Conservation (phyloP, 2,329 filamentous ascomycete genomes). For the Diaporthe caulivora region DNA sequence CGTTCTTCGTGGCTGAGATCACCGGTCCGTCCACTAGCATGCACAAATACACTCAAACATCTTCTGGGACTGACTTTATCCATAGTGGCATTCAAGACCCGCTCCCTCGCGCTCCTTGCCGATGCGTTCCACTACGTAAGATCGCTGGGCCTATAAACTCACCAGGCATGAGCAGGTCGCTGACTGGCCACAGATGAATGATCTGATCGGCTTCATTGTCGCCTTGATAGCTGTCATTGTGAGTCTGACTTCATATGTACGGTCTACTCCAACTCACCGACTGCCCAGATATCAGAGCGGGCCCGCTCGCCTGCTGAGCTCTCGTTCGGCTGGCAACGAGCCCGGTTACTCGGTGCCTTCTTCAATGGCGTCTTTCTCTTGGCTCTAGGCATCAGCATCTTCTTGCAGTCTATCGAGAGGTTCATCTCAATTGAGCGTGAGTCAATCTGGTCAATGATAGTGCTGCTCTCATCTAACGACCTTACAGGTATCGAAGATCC, state of each 20-base stretch:
- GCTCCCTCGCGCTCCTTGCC: slow-evolving; percentile 78
- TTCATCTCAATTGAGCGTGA: slow-evolving; percentile 70
- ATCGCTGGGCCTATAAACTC: slow-evolving; percentile 22
- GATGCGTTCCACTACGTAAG: slow-evolving; percentile 84
- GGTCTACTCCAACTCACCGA: neutral
- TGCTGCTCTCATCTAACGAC: slow-evolving; percentile 28
- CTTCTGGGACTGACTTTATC: slow-evolving; percentile 3
- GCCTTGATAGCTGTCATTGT: slow-evolving; percentile 75
- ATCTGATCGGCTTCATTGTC: slow-evolving; percentile 77
- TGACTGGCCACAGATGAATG: slow-evolving; percentile 67
- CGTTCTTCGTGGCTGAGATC: slow-evolving; percentile 66
- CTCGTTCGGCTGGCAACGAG: slow-evolving; percentile 83
- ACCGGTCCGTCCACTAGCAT: slow-evolving; percentile 51
- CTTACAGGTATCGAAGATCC: slow-evolving; percentile 72
- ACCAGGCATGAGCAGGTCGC: neutral
- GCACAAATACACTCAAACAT: neutral
- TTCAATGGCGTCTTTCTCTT: slow-evolving; percentile 84
- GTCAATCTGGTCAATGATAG: slow-evolving; percentile 40
- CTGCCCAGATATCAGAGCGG: slow-evolving; percentile 67
- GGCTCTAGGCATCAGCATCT: slow-evolving; percentile 78
- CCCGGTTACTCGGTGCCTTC: slow-evolving; percentile 80
- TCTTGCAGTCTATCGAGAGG: slow-evolving; percentile 79
- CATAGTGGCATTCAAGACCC: slow-evolving; percentile 75
- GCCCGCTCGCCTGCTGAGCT: slow-evolving; percentile 68
- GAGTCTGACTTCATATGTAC: slow-evolving; percentile 42